Evolutionary conservation across 176 grass and related monocot genomes (phyloP).

Genomic region (Aechmea fasciata): DNA sequence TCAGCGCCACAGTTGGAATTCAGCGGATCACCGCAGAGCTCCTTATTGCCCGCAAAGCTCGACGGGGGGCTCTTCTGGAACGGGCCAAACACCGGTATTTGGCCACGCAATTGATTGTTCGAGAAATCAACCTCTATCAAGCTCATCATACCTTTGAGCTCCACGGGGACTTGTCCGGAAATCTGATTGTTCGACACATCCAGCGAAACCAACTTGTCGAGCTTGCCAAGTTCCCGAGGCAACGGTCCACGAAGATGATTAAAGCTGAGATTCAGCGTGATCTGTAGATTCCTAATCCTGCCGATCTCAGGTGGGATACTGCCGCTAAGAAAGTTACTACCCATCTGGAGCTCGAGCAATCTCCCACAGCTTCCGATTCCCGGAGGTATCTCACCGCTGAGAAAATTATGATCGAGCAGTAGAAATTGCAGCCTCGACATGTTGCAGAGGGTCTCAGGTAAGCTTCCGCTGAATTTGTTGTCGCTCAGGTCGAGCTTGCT

Average conservation of each 20-base stretch:
- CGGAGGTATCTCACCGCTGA: slow-evolving; percentile 41
- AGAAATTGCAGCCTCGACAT: slow-evolving; percentile 81
- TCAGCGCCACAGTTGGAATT: slow-evolving; percentile 43
- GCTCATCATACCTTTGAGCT: slow-evolving; percentile 91
- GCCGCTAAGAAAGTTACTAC: slow-evolving; percentile 66
- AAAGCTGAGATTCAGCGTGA: slow-evolving; percentile 89
- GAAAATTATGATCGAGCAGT: slow-evolving; percentile 66
- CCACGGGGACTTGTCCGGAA: slow-evolving; percentile 61
- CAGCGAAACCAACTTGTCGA: slow-evolving; percentile 79
- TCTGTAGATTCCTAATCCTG: slow-evolving; percentile 85
- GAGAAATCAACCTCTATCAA: slow-evolving; percentile 94
- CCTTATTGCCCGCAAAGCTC: slow-evolving; percentile 65
- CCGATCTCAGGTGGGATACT: slow-evolving; percentile 70
- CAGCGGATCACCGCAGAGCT: slow-evolving; percentile 70
- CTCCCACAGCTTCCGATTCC: slow-evolving; percentile 46
- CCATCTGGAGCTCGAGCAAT: slow-evolving; percentile 69
- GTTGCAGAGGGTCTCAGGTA: slow-evolving; percentile 57
- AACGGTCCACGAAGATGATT: slow-evolving; percentile 56
- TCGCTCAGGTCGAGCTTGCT: slow-evolving; percentile 91
- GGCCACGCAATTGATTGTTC: slow-evolving; percentile 57
- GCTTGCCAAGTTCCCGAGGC: slow-evolving; percentile 58
- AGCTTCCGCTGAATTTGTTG: slow-evolving; percentile 42
- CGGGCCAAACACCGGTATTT: slow-evolving; percentile 64
- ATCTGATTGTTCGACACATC: slow-evolving; percentile 85
- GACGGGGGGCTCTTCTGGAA: slow-evolving; percentile 80